Evolutionary conservation across 306 rosid species (phyloP).

Genomic region (Trichosanthes truncata): DNA sequence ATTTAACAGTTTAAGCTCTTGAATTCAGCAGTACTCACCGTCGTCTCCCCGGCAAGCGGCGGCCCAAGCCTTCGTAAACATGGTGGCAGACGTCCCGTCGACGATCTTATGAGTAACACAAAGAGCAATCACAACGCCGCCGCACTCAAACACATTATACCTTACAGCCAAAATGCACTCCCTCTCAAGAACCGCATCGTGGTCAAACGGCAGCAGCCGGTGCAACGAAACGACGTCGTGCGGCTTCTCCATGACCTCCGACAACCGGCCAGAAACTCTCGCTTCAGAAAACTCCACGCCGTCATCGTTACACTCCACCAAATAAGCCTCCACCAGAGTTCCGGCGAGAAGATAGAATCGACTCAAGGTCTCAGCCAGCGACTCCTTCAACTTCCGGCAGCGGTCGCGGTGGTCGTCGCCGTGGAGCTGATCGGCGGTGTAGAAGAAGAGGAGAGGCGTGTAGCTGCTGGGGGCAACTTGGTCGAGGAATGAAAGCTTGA

Average conservation of each 20-base stretch:
- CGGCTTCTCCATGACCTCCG: not conserved
- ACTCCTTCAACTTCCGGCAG: slow-evolving; percentile 5
- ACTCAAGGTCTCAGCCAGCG: slow-evolving; percentile 12
- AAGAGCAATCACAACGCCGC: slow-evolving; percentile 4
- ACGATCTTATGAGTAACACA: slow-evolving; percentile 4
- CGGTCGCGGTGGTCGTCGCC: not conserved
- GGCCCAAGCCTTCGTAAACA: not conserved
- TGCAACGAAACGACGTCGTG: not conserved
- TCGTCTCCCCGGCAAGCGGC: not conserved
- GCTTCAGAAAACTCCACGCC: slow-evolving; percentile 19
- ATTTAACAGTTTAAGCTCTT: too few species aligned
- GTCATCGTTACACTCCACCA: slow-evolving; percentile 23
- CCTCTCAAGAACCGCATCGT: not conserved
- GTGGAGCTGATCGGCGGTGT: not conserved
- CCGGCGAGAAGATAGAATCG: slow-evolving; percentile 21
- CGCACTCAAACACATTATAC: slow-evolving; percentile 5
- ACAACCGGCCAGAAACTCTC: not conserved
- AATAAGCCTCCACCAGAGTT: slow-evolving; percentile 2
- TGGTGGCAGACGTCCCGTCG: not conserved
- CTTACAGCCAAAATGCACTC: not conserved
- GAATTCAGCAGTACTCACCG: not conserved
- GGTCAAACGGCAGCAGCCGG: not conserved
- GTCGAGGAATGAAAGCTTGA: slow-evolving; percentile 30
- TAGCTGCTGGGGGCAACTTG: slow-evolving; percentile 19
- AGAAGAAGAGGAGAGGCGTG: slow-evolving; percentile 30